Conservation (phyloP, 169 alveolate genomes). For the Amoebophrya sp. region DNA sequence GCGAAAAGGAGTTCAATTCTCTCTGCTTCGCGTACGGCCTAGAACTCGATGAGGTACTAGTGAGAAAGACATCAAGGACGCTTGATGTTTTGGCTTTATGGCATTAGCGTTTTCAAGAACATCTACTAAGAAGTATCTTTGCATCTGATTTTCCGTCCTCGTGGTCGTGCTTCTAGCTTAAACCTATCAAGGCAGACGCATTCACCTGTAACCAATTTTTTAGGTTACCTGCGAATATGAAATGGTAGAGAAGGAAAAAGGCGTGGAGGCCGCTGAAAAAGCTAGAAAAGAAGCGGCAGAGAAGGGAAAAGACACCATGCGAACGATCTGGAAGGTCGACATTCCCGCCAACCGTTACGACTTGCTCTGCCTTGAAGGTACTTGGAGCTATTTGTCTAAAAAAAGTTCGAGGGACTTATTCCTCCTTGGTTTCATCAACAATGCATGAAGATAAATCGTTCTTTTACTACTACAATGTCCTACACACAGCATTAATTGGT, state of each 20-base stretch:
- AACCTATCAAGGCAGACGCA: constrained; percentile 59
- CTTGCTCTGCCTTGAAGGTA: constrained; percentile 78
- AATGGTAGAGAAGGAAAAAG: constrained; percentile 57
- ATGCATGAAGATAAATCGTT: too few relatives aligned
- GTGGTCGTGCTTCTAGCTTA: too few relatives aligned
- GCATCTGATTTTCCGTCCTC: too few relatives aligned
- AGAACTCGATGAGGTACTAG: constrained; percentile 83
- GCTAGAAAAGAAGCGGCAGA: constrained; percentile 52
- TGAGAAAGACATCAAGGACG: too few relatives aligned
- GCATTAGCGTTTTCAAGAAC: too few relatives aligned
- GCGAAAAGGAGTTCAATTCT: constrained; percentile 59
- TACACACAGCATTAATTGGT: too few relatives aligned
- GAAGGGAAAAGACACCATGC: constrained; percentile 42
- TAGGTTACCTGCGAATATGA: constrained; percentile 31
- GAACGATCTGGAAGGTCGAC: constrained; percentile 63
- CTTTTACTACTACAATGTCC: too few relatives aligned
- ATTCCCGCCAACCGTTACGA: constrained; percentile 85
- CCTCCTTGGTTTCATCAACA: too few relatives aligned
- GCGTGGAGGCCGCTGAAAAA: constrained; percentile 62
- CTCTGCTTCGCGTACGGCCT: constrained; percentile 93
- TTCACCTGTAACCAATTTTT: constrained; percentile 56
- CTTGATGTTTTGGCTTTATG: too few relatives aligned
- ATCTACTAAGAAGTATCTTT: too few relatives aligned
- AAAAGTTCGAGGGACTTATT: too few relatives aligned
- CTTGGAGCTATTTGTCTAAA: too few relatives aligned